A percentile compares a stretch with the other conserved stretches of the same genome.
Evolutionary conservation across 305 asterid genomes (phyloP).

Genomic region (Fraxinus albicans): DNA sequence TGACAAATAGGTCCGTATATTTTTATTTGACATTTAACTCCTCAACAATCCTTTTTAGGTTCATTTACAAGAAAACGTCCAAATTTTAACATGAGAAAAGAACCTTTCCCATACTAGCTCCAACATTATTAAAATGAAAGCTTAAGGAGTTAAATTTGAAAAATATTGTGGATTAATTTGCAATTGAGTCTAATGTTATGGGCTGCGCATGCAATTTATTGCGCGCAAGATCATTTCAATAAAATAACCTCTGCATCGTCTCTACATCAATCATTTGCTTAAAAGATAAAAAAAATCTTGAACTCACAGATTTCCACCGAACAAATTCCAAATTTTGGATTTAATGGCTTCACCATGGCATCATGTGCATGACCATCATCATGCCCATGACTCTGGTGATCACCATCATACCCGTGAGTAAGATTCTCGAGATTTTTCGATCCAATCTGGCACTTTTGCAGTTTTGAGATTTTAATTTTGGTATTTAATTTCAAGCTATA

Average conservation of each 20-base stretch:
- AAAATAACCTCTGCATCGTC: background rate
- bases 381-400: background rate
- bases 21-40: background rate
- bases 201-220: background rate
- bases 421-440: background rate
- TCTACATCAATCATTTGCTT: too few species aligned
- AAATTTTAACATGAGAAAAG: too few species aligned
- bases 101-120: background rate
- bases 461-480: background rate
- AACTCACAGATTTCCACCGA: background rate
- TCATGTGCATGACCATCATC: constrained; percentile 28
- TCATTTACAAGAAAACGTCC: background rate
- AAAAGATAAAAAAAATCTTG: background rate
- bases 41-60: background rate
- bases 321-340: background rate
- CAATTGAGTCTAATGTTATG: background rate
- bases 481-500: background rate
- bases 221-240: background rate
- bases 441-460: background rate
- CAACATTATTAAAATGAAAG: background rate
- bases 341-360: constrained; percentile 36
- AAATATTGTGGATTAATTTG: background rate
- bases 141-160: background rate
- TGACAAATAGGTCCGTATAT: background rate
- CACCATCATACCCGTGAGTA: constrained; percentile 34